Evolutionary conservation across 1,284 basidiomycete species (phyloP).

Genomic region (Lignosus rhinocerotis): DNA sequence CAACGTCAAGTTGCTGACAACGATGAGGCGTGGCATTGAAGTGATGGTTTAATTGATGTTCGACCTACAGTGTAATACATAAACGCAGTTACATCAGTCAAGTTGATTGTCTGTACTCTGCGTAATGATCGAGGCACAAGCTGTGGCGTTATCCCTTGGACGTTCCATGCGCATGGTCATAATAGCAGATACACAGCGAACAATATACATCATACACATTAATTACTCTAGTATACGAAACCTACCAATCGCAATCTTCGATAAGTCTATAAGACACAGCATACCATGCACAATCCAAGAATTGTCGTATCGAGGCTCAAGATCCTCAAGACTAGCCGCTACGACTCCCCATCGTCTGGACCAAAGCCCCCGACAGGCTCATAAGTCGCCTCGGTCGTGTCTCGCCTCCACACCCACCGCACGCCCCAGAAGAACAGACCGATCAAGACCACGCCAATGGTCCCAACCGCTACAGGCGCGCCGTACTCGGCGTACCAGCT

Average conservation of each 20-base stretch:
- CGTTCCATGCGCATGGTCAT: background rate
- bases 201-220: slow-evolving; percentile 19
- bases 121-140: no score
- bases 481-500: slow-evolving; percentile 78
- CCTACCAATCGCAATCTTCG: background rate
- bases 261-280: slow-evolving; percentile 3
- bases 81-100: no score
- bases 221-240: slow-evolving; percentile 3
- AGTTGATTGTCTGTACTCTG: no score
- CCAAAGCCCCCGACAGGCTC: slow-evolving; percentile 82
- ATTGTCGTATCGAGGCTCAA: background rate
- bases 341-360: slow-evolving; percentile 53
- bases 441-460: slow-evolving; percentile 57
- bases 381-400: slow-evolving; percentile 80
- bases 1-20: no score
- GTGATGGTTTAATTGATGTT: no score
- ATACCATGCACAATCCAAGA: background rate
- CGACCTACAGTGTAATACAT: no score
- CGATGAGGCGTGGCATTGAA: no score
- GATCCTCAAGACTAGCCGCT: background rate
- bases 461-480: slow-evolving; percentile 57
- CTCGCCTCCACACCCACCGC: slow-evolving; percentile 62
- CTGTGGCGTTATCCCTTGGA: background rate
- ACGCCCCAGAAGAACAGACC: slow-evolving; percentile 74
- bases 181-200: slow-evolving; percentile 10